These are phyloP conservation scores for Termitomyces sp. DNA, from an alignment of 768 basidiomycete genomes.

Conservation along the genomic window DNA sequence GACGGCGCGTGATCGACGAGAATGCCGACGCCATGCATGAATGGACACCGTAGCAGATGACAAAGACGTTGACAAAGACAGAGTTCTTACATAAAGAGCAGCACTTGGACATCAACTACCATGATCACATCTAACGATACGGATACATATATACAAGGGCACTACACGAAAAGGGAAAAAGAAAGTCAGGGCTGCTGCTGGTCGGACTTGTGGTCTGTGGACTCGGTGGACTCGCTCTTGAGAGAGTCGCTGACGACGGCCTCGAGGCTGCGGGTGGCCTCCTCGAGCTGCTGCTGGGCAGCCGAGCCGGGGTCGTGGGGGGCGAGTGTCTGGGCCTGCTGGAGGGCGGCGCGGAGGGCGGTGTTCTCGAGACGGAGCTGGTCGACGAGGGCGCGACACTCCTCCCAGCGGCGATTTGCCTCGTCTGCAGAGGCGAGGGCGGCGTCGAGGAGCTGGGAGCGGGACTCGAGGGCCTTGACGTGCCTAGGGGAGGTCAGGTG, in stretches of 20 bases:
- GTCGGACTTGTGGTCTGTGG: background rate
- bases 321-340: constrained; percentile 33
- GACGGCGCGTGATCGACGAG: constrained; percentile 3
- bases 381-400: constrained; percentile 86
- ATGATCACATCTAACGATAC: constrained; percentile 9
- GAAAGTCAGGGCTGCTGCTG: background rate
- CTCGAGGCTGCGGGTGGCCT: constrained; percentile 23
- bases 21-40: background rate
- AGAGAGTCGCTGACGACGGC: constrained; percentile 21
- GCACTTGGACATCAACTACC: constrained; percentile 29
- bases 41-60: constrained; percentile 24
- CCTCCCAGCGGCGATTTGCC: constrained; percentile 87
- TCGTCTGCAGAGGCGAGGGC: constrained; percentile 85
- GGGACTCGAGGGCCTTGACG: constrained; percentile 83
- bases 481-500: constrained; percentile 44
- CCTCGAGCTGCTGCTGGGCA: constrained; percentile 22
- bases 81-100: constrained; percentile 32
- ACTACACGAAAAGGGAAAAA: background rate
- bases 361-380: constrained; percentile 84
- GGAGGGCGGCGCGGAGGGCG: constrained; percentile 66
- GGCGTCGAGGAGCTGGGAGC: constrained; percentile 81
- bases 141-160: constrained; percentile 1
- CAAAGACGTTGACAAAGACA: constrained; percentile 40
- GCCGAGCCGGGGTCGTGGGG: constrained; percentile 13
- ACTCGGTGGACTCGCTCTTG: constrained; percentile 16